A percentile compares a stretch with the other conserved stretches of the same genome.
Conservation (phyloP, 1,284 basidiomycete genomes). For the Malassezia slooffiae region DNA sequence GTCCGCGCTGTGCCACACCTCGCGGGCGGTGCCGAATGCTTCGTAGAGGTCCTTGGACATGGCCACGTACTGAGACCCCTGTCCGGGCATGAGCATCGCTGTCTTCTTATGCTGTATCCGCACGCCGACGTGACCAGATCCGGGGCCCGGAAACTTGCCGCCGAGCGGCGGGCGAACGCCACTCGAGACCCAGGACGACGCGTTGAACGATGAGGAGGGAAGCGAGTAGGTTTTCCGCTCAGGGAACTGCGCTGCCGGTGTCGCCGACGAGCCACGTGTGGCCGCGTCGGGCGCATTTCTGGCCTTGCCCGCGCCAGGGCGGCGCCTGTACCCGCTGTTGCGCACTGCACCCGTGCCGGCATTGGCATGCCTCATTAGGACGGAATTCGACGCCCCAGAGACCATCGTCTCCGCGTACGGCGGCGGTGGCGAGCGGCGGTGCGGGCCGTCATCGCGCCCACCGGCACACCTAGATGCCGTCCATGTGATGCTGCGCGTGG, state of each 20-base stretch:
- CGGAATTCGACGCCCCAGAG: conserved; percentile 4
- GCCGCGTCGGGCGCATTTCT: no score
- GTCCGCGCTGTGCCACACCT: conserved; percentile 40
- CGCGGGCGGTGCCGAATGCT: conserved; percentile 29
- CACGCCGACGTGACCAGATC: conserved; percentile 19
- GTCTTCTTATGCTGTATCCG: conserved; percentile 29
- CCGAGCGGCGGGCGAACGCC: conserved; percentile 26
- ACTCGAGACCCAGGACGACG: conserved; percentile 29
- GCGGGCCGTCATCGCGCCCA: no score
- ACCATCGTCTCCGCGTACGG: conserved; percentile 9
- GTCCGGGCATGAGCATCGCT: conserved; percentile 40
- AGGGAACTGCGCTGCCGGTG: conserved; percentile 24
- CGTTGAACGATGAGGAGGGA: conserved; percentile 40
- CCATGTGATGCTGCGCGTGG: no score
- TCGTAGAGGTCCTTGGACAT: conserved; percentile 43
- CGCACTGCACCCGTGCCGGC: conserved; percentile 36
- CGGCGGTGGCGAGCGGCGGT: no score
- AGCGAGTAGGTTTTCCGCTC: conserved; percentile 41
- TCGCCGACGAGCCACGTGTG: neutral
- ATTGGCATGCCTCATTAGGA: conserved; percentile 20
- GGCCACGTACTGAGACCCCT: conserved; percentile 43
- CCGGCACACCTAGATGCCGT: no score
- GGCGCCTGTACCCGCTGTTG: conserved; percentile 34
- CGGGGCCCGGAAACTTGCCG: conserved; percentile 21
- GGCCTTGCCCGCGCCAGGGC: conserved; percentile 2